Evolutionary conservation across 352 stramenopile genomes (phyloP).

Genomic region (Nothophytophthora sp.): DNA sequence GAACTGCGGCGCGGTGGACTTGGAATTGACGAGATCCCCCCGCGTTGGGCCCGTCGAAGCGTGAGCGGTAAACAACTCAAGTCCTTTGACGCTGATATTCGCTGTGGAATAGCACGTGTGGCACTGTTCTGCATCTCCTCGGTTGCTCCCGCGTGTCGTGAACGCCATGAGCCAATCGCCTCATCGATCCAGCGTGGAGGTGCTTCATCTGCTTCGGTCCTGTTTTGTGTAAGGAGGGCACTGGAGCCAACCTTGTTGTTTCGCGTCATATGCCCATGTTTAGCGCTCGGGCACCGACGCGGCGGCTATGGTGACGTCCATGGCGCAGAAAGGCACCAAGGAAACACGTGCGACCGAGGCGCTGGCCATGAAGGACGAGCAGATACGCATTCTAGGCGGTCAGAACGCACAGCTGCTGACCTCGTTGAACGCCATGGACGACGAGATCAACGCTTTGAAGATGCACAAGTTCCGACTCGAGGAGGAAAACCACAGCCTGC

Average conservation of each 20-base stretch:
- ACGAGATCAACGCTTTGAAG: slow-evolving; percentile 69
- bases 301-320: slow-evolving; percentile 33
- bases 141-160: too few relatives aligned
- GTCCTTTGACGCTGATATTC: too few relatives aligned
- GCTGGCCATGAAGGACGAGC: slow-evolving; percentile 96
- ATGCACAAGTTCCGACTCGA: slow-evolving; percentile 71
- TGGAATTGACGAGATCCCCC: too few relatives aligned
- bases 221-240: not conserved
- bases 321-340: slow-evolving; percentile 75
- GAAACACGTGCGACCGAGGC: slow-evolving; percentile 90
- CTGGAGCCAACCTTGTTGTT: not conserved
- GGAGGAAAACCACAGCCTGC: slow-evolving; percentile 91
- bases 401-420: slow-evolving; percentile 90
- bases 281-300: slow-evolving; percentile 25
- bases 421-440: slow-evolving; percentile 88
- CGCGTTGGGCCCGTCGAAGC: too few relatives aligned
- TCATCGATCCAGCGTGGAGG: slow-evolving; percentile 13
- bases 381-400: slow-evolving; percentile 94
- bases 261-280: not conserved
- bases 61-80: too few relatives aligned
- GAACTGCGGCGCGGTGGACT: too few relatives aligned
- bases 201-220: not conserved
- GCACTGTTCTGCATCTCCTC: too few relatives aligned
- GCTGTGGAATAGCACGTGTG: too few relatives aligned
- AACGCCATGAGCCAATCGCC: slow-evolving; percentile 27